A percentile compares a stretch with the other conserved stretches of the same genome.
Conservation (phyloP, 257 asterid species). For the Cordia subcordata region DNA sequence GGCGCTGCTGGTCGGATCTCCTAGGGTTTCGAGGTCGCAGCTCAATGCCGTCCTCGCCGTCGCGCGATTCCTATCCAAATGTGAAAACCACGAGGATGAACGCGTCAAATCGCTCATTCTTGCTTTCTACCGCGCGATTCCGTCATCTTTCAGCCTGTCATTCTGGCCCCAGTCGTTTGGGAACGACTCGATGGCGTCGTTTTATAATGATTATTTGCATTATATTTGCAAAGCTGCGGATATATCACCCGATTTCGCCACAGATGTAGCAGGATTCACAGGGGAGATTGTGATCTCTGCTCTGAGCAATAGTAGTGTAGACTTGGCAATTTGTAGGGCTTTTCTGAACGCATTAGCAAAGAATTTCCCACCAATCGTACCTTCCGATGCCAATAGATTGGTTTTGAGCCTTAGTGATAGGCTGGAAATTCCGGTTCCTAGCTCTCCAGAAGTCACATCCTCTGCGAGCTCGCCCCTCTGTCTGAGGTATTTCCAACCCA, state of each 20-base stretch:
- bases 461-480: conserved; percentile 28
- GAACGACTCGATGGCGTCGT: conserved; percentile 54
- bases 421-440: conserved; percentile 46
- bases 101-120: conserved; percentile 65
- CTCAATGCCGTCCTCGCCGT: conserved; percentile 78
- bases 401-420: conserved; percentile 60
- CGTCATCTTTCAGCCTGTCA: conserved; percentile 46
- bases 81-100: conserved; percentile 51
- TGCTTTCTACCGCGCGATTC: conserved; percentile 80
- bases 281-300: conserved; percentile 69
- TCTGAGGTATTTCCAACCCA: conserved; percentile 19
- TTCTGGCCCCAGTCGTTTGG: conserved; percentile 95
- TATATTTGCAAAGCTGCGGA: conserved; percentile 63
- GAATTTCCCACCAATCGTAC: conserved; percentile 69
- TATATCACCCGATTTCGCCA: conserved; percentile 49
- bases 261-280: conserved; percentile 67
- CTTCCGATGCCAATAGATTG: conserved; percentile 66
- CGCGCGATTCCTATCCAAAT: conserved; percentile 75
- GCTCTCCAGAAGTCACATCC: conserved; percentile 43
- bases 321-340: conserved; percentile 44
- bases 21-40: conserved; percentile 81
- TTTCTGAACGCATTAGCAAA: conserved; percentile 61
- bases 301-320: conserved; percentile 30
- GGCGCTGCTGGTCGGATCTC: conserved; percentile 61
- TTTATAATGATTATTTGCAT: conserved; percentile 55